Evolutionary conservation across 305 asterid genomes (phyloP).

Genomic region (Solanum hybrid): DNA sequence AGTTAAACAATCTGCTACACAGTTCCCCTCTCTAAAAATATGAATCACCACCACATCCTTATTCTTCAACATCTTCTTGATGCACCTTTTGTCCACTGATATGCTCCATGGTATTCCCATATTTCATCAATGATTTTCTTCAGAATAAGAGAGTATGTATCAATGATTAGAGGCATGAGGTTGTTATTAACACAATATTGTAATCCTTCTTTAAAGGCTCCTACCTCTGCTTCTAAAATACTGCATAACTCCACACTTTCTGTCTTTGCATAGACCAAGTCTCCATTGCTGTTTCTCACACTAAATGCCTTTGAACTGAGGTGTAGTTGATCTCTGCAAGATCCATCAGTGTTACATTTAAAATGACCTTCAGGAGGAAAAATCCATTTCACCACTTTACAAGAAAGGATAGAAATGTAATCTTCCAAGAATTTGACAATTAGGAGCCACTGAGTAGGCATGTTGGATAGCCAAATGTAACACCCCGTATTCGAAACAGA

Average conservation of each 20-base stretch:
- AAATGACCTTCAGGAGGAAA: background rate
- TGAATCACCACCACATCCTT: background rate
- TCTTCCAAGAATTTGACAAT: background rate
- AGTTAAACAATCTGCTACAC: background rate
- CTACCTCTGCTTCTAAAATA: background rate
- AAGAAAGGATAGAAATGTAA: background rate
- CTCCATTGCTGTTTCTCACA: background rate
- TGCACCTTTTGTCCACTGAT: background rate
- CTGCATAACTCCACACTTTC: background rate
- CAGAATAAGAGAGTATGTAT: background rate
- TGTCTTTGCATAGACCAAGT: background rate
- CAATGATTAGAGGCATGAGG: background rate
- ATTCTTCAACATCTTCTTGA: background rate
- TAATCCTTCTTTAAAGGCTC: background rate
- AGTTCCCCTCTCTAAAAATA: background rate
- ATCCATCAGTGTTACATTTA: background rate
- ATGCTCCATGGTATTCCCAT: background rate
- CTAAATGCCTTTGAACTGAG: background rate
- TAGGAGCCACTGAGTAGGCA: background rate
- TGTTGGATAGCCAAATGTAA: background rate
- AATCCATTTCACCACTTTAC: background rate
- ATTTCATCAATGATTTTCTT: background rate
- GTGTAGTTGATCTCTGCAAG: background rate
- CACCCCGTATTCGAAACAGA: too few relatives aligned
- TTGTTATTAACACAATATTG: background rate